Evolutionary conservation across 2,329 filamentous ascomycete genomes (phyloP), one percentile per base, ranked within the genome.

Genomic region (Clarireedia homoeocarpa): DNA sequence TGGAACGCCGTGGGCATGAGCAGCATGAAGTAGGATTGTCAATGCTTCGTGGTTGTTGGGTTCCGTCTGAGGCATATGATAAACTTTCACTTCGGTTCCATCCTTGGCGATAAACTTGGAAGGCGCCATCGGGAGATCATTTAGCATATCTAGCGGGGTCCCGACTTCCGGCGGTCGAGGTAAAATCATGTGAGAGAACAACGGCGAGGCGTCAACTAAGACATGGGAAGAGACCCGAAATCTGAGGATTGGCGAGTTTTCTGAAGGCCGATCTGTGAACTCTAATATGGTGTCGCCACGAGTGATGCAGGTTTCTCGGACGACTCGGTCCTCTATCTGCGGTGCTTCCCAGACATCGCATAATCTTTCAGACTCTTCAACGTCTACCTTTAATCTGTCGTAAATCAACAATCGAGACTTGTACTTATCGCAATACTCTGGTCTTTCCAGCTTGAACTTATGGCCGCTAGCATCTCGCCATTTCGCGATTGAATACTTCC

Each of bases 41-140:
- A 81, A 63, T 0, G 74, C 70, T 2, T 68, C 63, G 2, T 74
- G 55, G 2, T 63, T 66, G 52, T 80, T 77, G 5, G 71, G 58
- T 59, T 80, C 77, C 27, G 71, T 63, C 61, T 80, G 77, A 2
- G 77, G 76, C 78, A 81, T 80, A 10, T 75, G 73, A 58, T 78
- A 80, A 1, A 80, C 61, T 59, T 69, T 74, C 1, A 73, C 73
- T 59, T 75, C 72, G 6, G 70, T 69, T 0, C 75, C 75, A 51
- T 79, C 75, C 34, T 70, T 67, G 59, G 71, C 77, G 14, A 68
- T 64, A 51, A 74, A 72, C 24, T 63, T 68, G 66, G 62, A 6
- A 66, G 62, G 70, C 66, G 59, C 57, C 66, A 7, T 66, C 47
- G 48, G 64, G 23, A 67, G 58, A 24, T 64, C 59, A 34, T 54